Conservation (phyloP, 495 filamentous ascomycete genomes). For the Chlorociboria aeruginascens region DNA sequence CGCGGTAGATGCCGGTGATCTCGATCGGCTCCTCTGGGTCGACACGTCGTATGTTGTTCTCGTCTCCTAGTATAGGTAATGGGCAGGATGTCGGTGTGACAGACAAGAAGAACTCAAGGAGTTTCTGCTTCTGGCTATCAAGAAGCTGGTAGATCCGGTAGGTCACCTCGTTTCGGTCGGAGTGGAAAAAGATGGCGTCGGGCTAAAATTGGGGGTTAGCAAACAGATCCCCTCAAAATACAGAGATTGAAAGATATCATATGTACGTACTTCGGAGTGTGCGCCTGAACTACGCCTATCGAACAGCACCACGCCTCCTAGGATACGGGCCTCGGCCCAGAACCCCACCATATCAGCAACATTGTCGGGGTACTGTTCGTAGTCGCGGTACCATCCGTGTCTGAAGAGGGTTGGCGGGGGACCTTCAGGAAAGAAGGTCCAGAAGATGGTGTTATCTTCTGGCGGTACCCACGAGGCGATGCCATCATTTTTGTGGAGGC, state of each 20-base stretch:
- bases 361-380: conserved; percentile 17
- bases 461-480: conserved; percentile 1
- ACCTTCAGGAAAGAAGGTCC: neutral
- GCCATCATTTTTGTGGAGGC: conserved; percentile 2
- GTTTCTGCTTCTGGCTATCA: conserved; percentile 12
- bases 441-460: neutral
- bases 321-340: conserved; percentile 22
- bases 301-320: conserved; percentile 20
- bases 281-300: conserved; percentile 7
- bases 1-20: conserved; percentile 10
- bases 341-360: conserved; percentile 23
- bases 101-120: conserved; percentile 16
- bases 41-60: conserved; percentile 11
- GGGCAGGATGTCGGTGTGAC: conserved; percentile 3
- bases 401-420: conserved; percentile 16
- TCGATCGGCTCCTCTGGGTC: conserved; percentile 10
- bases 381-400: conserved; percentile 13
- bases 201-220: neutral
- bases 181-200: conserved; percentile 13
- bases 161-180: conserved; percentile 7
- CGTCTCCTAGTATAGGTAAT: conserved; percentile 12
- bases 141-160: conserved; percentile 13
- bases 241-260: too few relatives aligned
- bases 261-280: too few relatives aligned
- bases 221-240: too few relatives aligned